Conservation (phyloP, 2,329 filamentous ascomycete genomes). For the Aspergillus sp. region DNA sequence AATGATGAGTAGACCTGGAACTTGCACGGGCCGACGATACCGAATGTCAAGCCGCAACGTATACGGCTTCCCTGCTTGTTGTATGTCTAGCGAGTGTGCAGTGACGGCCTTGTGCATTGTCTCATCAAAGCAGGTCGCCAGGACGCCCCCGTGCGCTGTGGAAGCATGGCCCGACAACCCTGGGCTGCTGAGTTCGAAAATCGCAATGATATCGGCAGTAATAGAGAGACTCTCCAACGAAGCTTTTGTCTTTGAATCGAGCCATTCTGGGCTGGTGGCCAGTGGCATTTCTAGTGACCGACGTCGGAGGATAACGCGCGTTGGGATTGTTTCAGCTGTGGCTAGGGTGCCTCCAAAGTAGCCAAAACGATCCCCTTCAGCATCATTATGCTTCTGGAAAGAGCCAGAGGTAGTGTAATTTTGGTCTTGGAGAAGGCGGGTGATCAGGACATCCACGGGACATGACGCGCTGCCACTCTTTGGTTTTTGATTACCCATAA, state of each 20-base stretch:
- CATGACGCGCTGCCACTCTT: background rate
- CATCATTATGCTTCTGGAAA: background rate
- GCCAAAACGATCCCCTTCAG: background rate
- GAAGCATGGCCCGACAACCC: slow-evolving; percentile 12
- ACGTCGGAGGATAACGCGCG: background rate
- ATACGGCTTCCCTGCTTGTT: background rate
- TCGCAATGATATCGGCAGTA: slow-evolving; percentile 10
- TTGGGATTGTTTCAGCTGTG: background rate
- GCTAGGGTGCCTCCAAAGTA: background rate
- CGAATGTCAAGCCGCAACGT: background rate
- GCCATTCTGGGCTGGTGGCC: background rate
- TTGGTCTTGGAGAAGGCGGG: background rate
- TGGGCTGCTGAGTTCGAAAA: slow-evolving; percentile 9
- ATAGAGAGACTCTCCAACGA: background rate
- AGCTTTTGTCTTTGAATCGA: background rate
- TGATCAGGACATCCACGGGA: background rate
- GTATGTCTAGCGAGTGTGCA: background rate
- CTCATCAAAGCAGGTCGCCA: slow-evolving; percentile 7
- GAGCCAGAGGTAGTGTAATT: background rate
- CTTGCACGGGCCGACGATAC: background rate
- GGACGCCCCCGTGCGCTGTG: slow-evolving; percentile 12
- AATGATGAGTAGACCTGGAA: background rate
- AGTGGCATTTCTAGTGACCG: background rate
- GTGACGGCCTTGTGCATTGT: background rate
- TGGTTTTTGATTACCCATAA: background rate